Evolutionary conservation across 331 rosid species (phyloP).

Genomic region (Quercus tomentella): DNA sequence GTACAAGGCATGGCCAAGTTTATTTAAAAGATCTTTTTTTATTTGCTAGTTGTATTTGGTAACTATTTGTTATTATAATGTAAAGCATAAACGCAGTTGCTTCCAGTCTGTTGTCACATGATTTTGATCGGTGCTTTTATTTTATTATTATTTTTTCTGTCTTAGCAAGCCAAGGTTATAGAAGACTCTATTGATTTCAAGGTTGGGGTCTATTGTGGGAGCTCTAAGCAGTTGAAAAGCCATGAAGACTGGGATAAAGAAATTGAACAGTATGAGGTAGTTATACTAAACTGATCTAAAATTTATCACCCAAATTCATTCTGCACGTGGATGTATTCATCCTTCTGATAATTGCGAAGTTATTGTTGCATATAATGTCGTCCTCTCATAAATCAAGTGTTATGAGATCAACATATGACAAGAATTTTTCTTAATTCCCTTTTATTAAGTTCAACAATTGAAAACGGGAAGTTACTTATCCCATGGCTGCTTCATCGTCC

Average conservation of each 20-base stretch:
- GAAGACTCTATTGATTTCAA: slow-evolving; percentile 69
- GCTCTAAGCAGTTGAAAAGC: slow-evolving; percentile 48
- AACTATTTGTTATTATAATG: slow-evolving; percentile 2
- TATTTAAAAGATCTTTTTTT: background rate
- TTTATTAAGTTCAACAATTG: background rate
- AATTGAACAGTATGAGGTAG: slow-evolving; percentile 74
- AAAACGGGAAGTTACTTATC: slow-evolving; percentile 1
- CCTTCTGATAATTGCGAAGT: background rate
- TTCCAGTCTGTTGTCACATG: background rate
- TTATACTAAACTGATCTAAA: slow-evolving; percentile 11
- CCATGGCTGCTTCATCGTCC: background rate
- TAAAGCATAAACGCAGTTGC: background rate
- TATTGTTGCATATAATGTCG: background rate
- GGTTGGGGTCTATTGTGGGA: slow-evolving; percentile 66
- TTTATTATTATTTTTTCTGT: slow-evolving; percentile 1
- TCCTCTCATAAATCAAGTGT: background rate
- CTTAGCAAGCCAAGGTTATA: slow-evolving; percentile 84
- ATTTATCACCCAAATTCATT: slow-evolving; percentile 1
- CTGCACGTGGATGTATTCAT: background rate
- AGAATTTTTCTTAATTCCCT: background rate
- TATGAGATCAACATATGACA: background rate
- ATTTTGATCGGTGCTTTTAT: slow-evolving; percentile 8
- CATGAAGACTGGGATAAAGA: slow-evolving; percentile 71
- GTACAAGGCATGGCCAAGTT: background rate
- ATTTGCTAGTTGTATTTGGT: background rate